A percentile compares a stretch with the other conserved stretches of the same genome.
These are phyloP conservation scores for Chalciporus pseudorubinellus DNA, from an alignment of 768 basidiomycete species.

Conservation along the genomic window DNA sequence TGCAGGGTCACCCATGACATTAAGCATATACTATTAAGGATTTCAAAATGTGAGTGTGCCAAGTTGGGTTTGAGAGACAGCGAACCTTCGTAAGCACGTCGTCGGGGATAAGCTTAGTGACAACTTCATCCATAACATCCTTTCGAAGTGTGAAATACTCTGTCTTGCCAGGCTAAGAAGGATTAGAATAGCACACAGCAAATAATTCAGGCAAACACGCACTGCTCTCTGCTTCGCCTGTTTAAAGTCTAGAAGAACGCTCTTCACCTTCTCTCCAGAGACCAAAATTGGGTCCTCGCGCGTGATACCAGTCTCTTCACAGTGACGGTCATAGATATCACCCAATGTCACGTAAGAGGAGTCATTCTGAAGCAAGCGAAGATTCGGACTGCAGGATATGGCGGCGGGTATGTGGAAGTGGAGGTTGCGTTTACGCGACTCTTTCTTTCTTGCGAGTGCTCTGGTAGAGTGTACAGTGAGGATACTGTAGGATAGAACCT, in stretches of 20 bases:
- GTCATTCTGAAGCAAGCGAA: constrained; percentile 89
- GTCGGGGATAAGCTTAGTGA: constrained; percentile 85
- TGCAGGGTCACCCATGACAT: constrained; percentile 76
- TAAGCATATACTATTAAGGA: constrained; percentile 76
- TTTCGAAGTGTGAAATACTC: constrained; percentile 73
- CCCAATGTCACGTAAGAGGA: constrained; percentile 87
- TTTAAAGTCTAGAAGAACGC: constrained; percentile 59
- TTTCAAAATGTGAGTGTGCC: not conserved
- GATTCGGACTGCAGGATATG: constrained; percentile 76
- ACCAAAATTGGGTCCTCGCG: constrained; percentile 87
- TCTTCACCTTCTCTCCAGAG: constrained; percentile 80
- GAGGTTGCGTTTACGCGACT: constrained; percentile 88
- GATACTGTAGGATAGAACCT: not conserved
- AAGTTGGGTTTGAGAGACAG: not conserved
- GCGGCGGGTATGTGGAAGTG: constrained; percentile 88
- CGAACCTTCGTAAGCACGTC: constrained; percentile 78
- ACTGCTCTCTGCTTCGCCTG: constrained; percentile 45
- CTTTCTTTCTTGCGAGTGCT: constrained; percentile 82
- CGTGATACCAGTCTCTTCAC: constrained; percentile 67
- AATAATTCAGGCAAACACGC: constrained; percentile 7
- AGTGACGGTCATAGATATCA: constrained; percentile 93
- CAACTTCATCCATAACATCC: constrained; percentile 86
- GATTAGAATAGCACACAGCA: not conserved
- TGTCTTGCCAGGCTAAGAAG: constrained; percentile 51
- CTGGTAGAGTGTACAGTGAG: constrained; percentile 40